These are phyloP conservation scores for Vanrija humicola DNA, from an alignment of 1,284 basidiomycete species.

Conservation along the genomic window DNA sequence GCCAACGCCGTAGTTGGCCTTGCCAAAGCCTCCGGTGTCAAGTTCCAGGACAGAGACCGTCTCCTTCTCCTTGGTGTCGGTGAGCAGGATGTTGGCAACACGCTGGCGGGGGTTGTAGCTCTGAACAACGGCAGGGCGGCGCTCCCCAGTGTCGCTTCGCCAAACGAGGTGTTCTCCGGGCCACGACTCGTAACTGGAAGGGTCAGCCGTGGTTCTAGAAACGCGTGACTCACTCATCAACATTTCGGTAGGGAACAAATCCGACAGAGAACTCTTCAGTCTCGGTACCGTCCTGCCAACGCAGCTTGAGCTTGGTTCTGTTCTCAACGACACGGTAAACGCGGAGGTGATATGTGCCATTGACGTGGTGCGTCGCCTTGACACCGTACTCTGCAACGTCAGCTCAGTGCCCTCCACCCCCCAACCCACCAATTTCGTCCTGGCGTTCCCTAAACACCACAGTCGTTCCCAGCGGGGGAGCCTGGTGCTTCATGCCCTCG, in stretches of 20 bases:
- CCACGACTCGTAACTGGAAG: slow-evolving; percentile 50
- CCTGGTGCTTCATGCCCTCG: slow-evolving; percentile 41
- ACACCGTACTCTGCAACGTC: slow-evolving; percentile 9
- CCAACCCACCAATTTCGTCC: slow-evolving; percentile 14
- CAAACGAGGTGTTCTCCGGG: slow-evolving; percentile 88
- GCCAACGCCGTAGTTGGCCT: slow-evolving; percentile 66
- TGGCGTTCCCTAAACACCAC: slow-evolving; percentile 33
- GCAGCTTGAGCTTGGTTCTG: slow-evolving; percentile 62
- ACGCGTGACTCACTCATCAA: slow-evolving; percentile 46
- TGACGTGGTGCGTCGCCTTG: slow-evolving; percentile 18
- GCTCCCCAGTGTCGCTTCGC: slow-evolving; percentile 65
- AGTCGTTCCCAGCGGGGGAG: slow-evolving; percentile 42
- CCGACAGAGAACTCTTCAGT: slow-evolving; percentile 60
- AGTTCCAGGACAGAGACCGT: slow-evolving; percentile 80
- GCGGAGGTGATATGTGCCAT: slow-evolving; percentile 52
- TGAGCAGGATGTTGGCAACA: slow-evolving; percentile 55
- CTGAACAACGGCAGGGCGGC: slow-evolving; percentile 70
- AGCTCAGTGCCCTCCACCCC: background rate
- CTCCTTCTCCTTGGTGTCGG: slow-evolving; percentile 51
- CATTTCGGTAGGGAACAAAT: slow-evolving; percentile 67
- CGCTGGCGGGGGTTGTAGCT: slow-evolving; percentile 67
- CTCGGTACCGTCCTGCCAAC: slow-evolving; percentile 81
- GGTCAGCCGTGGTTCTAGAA: background rate
- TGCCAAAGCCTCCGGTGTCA: slow-evolving; percentile 58
- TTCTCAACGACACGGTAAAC: slow-evolving; percentile 67